Conservation (phyloP, 805 yeast genomes). For the Torulaspora maleeae region DNA sequence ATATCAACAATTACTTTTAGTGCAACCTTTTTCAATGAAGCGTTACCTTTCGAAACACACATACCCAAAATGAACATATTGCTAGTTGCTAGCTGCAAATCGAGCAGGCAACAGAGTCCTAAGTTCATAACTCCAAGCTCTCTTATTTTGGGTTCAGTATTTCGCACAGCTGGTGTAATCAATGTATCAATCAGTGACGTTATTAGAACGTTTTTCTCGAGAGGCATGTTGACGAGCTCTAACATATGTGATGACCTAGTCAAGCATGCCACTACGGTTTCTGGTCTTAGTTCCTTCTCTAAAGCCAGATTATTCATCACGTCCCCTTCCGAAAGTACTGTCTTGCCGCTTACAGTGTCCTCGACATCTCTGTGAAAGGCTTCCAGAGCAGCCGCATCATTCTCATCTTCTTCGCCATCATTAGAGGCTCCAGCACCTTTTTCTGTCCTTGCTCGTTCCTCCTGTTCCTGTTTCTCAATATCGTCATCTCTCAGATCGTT, state of each 20-base stretch:
- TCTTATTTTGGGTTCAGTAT: conserved; percentile 49
- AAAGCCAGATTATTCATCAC: conserved; percentile 26
- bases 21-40: conserved; percentile 55
- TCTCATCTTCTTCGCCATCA: conserved; percentile 19
- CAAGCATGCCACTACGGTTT: conserved; percentile 57
- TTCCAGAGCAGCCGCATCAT: conserved; percentile 35
- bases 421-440: conserved; percentile 9
- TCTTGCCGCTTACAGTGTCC: conserved; percentile 32
- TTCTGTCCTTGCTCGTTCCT: conserved; percentile 10
- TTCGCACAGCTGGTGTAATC: conserved; percentile 71
- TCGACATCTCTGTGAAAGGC: conserved; percentile 47
- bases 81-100: conserved; percentile 57
- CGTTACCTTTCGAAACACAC: conserved; percentile 64
- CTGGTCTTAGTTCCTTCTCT: conserved; percentile 37
- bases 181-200: conserved; percentile 69
- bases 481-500: conserved; percentile 76
- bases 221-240: conserved; percentile 59
- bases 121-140: conserved; percentile 68
- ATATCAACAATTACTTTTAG: conserved; percentile 73
- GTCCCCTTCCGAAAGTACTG: conserved; percentile 14
- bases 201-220: conserved; percentile 60
- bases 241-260: conserved; percentile 64
- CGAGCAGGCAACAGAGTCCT: conserved; percentile 75
- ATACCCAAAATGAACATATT: conserved; percentile 63
- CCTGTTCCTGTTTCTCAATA: conserved; percentile 37